Conservation (phyloP, 805 yeast genomes). For the Komagataella ulmi region DNA sequence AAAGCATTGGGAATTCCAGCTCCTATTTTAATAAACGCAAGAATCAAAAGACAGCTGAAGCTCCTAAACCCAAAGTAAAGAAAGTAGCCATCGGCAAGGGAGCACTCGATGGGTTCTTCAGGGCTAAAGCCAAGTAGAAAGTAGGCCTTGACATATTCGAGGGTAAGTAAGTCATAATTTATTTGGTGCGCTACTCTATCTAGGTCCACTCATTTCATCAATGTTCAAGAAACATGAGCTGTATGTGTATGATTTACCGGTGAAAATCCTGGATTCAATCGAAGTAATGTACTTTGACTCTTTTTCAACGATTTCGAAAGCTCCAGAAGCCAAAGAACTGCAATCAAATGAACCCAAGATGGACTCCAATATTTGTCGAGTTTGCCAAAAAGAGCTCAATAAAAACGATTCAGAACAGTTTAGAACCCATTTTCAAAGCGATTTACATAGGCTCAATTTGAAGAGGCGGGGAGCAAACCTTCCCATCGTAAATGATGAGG, state of each 20-base stretch:
- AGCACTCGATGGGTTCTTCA: slow-evolving; percentile 58
- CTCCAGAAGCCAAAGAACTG: slow-evolving; percentile 6
- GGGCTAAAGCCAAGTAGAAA: slow-evolving; percentile 5
- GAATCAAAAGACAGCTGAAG: slow-evolving; percentile 12
- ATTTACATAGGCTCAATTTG: slow-evolving; percentile 43
- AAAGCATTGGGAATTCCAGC: slow-evolving; percentile 10
- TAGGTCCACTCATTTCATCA: neutral
- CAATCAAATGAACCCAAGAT: slow-evolving; percentile 8
- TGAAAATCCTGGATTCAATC: slow-evolving; percentile 27
- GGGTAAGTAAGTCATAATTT: neutral
- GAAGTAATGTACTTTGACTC: slow-evolving; percentile 44
- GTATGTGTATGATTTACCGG: slow-evolving; percentile 34
- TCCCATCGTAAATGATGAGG: slow-evolving; percentile 34
- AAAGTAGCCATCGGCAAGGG: slow-evolving; percentile 48
- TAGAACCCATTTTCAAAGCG: slow-evolving; percentile 41
- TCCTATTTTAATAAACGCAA: slow-evolving; percentile 8
- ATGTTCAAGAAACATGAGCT: slow-evolving; percentile 15
- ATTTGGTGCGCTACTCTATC: neutral
- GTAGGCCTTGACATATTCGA: neutral
- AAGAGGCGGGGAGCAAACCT: slow-evolving; percentile 36
- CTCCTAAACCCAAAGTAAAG: slow-evolving; percentile 18
- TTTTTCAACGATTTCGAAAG: slow-evolving; percentile 22
- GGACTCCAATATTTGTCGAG: neutral
- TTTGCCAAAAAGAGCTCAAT: neutral
- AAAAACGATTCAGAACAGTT: slow-evolving; percentile 3